Percentiles rank a stretch among this genome's conserved stretches.
phyloP scores from a whole-genome alignment of 2,329 filamentous ascomycete species.

The Annulohypoxylon truncatum region DNA sequence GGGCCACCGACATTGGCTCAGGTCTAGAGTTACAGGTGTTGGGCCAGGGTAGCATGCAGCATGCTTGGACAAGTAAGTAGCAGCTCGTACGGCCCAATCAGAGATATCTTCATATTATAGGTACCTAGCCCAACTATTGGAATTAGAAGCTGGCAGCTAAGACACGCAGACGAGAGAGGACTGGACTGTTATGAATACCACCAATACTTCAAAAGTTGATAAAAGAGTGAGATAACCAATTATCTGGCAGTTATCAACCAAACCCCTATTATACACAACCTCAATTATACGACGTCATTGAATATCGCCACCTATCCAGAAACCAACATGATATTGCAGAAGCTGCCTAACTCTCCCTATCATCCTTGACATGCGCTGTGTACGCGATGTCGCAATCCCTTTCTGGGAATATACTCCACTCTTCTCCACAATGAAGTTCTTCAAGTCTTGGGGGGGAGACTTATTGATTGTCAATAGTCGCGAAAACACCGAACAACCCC shows the following conservation, averaged over 20 bases:
- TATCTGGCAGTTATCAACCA: too few species aligned
- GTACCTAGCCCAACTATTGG: not conserved
- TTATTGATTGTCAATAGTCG: too few species aligned
- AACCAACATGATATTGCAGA: not conserved
- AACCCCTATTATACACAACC: too few species aligned
- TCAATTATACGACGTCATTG: not conserved
- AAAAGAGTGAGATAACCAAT: too few species aligned
- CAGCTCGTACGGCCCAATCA: not conserved
- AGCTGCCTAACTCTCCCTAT: not conserved
- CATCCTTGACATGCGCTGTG: too few species aligned
- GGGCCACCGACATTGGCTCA: not conserved
- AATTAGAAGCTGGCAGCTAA: not conserved
- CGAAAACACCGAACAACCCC: too few species aligned
- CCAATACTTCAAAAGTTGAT: too few species aligned
- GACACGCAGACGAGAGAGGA: too few species aligned
- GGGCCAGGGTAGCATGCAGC: not conserved
- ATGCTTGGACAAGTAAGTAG: not conserved
- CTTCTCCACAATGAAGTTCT: too few species aligned
- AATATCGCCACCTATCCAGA: not conserved
- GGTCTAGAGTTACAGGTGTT: not conserved
- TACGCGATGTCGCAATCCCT: not conserved
- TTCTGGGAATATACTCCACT: not conserved
- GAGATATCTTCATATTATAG: not conserved
- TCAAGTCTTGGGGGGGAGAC: too few species aligned
- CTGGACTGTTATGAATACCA: too few species aligned